phyloP scores from a whole-genome alignment of 306 rosid species.

The Citrullus colocynthis region DNA sequence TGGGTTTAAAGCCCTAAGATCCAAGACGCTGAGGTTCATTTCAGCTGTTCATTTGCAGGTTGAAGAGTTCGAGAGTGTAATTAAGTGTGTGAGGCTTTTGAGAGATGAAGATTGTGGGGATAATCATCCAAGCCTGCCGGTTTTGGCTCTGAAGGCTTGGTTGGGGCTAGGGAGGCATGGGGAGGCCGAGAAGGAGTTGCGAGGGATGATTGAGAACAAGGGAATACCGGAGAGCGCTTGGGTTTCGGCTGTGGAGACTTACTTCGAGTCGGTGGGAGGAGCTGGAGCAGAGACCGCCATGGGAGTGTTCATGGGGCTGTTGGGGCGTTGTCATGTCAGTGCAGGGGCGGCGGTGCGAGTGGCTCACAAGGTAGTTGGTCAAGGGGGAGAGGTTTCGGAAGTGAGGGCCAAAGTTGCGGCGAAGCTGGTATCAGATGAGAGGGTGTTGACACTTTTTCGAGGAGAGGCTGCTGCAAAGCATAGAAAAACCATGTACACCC shows the following conservation, averaged over 20 bases:
- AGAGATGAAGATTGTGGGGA: constrained; percentile 64
- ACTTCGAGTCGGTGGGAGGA: constrained; percentile 53
- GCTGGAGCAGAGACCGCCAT: constrained; percentile 89
- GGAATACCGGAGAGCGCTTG: constrained; percentile 84
- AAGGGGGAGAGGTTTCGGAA: constrained; percentile 35
- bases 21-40: constrained; percentile 66
- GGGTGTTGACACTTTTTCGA: constrained; percentile 66
- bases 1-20: constrained; percentile 41
- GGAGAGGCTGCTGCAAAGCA: constrained; percentile 48
- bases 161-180: constrained; percentile 56
- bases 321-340: constrained; percentile 78
- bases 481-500: constrained; percentile 63
- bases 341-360: constrained; percentile 77
- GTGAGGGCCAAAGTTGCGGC: constrained; percentile 74
- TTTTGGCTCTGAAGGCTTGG: constrained; percentile 91
- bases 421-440: constrained; percentile 79
- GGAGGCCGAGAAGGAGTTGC: constrained; percentile 85
- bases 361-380: constrained; percentile 50
- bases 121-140: constrained; percentile 76
- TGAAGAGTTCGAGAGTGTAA: constrained; percentile 67
- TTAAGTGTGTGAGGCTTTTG: constrained; percentile 79
- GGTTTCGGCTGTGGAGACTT: constrained; percentile 80
- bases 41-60: constrained; percentile 75
- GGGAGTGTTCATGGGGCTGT: constrained; percentile 77
- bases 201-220: constrained; percentile 61